phyloP scores from a whole-genome alignment of 2,329 filamentous ascomycete species.

The Ophiosphaerella korrae region DNA sequence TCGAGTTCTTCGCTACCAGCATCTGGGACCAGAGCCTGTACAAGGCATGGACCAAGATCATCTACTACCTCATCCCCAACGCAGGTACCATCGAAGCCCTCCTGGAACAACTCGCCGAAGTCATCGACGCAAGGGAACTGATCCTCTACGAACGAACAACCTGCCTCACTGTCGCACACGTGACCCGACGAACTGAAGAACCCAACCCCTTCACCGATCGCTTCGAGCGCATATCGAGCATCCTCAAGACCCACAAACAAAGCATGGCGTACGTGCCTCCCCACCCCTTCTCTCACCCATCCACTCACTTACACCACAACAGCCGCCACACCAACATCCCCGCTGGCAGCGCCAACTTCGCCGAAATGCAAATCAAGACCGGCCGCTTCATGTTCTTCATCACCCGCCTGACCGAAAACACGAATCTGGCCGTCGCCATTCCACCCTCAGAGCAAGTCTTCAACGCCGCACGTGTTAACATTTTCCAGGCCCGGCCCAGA shows the following conservation, averaged over 20 bases:
- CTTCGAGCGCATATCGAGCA: slow-evolving; percentile 93
- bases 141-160: slow-evolving; percentile 94
- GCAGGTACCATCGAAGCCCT: slow-evolving; percentile 85
- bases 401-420: slow-evolving; percentile 95
- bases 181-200: slow-evolving; percentile 75
- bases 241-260: slow-evolving; percentile 99
- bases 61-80: slow-evolving; percentile 97
- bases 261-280: slow-evolving; percentile 57
- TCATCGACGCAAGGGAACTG: slow-evolving; percentile 91
- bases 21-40: slow-evolving; percentile 99
- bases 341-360: slow-evolving; percentile 81
- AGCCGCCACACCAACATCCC: slow-evolving; percentile 78
- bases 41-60: slow-evolving; percentile 97
- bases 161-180: slow-evolving; percentile 93
- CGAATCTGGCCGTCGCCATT: slow-evolving; percentile 89
- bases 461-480: slow-evolving; percentile 89
- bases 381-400: slow-evolving; percentile 90
- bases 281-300: slow-evolving; percentile 23
- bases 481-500: slow-evolving; percentile 80
- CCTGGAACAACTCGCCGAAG: slow-evolving; percentile 77
- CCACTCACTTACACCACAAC: slow-evolving; percentile 40
- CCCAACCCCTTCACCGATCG: slow-evolving; percentile 89
- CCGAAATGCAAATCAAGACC: slow-evolving; percentile 80
- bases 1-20: slow-evolving; percentile 90
- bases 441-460: slow-evolving; percentile 90